phyloP scores from a whole-genome alignment of 805 yeast species.

The Pichia scutulata region DNA sequence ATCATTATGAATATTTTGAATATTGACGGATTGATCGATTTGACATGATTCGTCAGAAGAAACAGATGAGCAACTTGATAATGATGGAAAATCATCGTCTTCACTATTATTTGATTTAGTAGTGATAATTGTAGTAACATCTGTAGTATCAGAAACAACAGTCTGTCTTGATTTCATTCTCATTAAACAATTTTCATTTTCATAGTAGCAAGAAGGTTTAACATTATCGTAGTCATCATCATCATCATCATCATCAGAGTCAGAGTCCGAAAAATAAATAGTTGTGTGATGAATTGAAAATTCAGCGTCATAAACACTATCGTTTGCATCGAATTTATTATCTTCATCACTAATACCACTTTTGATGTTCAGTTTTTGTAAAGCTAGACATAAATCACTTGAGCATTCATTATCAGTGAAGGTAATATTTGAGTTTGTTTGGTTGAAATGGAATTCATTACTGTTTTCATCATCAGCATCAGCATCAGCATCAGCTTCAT shows the following conservation, averaged over 20 bases:
- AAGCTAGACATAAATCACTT: background rate
- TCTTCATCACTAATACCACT: slow-evolving; percentile 10
- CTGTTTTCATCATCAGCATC: background rate
- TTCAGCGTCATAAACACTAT: slow-evolving; percentile 3
- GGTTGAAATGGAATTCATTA: background rate
- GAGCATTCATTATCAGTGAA: background rate
- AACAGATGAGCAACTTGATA: slow-evolving; percentile 23
- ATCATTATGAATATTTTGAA: background rate
- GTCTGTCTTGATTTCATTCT: slow-evolving; percentile 5
- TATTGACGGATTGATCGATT: background rate
- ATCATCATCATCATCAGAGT: background rate
- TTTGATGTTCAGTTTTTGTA: slow-evolving; percentile 2
- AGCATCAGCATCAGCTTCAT: background rate
- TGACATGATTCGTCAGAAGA: slow-evolving; percentile 20
- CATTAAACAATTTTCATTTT: background rate
- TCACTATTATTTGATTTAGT: background rate
- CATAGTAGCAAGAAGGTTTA: background rate
- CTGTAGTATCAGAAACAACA: background rate
- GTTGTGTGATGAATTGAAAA: background rate
- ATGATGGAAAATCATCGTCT: slow-evolving; percentile 20
- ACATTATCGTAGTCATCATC: background rate
- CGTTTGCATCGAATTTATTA: slow-evolving; percentile 6
- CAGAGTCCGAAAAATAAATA: background rate
- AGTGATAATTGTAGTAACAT: background rate
- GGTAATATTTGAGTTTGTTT: background rate